Evolutionary conservation across 306 rosid species (phyloP).

Genomic region (Psophocarpus tetragonolobus): DNA sequence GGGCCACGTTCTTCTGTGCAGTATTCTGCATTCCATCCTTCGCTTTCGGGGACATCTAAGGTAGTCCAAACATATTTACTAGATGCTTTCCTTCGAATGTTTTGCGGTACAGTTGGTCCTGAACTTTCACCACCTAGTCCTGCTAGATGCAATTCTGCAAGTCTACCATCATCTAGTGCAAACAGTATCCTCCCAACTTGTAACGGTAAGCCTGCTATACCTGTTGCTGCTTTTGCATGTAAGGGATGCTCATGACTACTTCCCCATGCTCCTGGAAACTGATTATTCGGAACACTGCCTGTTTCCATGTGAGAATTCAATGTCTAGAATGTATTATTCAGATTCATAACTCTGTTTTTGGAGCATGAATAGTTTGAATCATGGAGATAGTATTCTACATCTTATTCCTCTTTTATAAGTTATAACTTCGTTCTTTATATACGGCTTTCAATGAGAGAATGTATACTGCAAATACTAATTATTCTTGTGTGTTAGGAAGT

Average conservation of each 20-base stretch:
- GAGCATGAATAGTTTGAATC: constrained; percentile 6
- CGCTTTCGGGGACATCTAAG: constrained; percentile 79
- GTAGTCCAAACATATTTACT: constrained; percentile 73
- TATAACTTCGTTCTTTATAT: not conserved
- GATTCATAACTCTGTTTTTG: not conserved
- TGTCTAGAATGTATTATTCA: constrained; percentile 1
- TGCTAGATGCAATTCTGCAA: constrained; percentile 72
- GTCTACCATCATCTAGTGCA: constrained; percentile 78
- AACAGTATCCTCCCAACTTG: constrained; percentile 71
- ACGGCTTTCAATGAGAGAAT: constrained; percentile 1
- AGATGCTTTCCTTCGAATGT: constrained; percentile 53
- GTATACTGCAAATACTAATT: constrained; percentile 16
- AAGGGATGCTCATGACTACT: constrained; percentile 70
- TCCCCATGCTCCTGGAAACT: constrained; percentile 60
- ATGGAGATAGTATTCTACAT: not conserved
- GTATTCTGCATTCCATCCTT: constrained; percentile 98
- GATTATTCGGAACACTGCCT: constrained; percentile 55
- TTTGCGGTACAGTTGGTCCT: constrained; percentile 61
- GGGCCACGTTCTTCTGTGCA: constrained; percentile 87
- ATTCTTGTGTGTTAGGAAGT: not conserved
- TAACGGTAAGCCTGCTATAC: constrained; percentile 66
- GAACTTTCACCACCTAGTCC: constrained; percentile 81
- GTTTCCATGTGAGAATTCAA: constrained; percentile 36
- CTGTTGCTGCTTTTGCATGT: constrained; percentile 83
- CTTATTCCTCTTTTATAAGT: not conserved